Conservation (phyloP, 2,329 filamentous ascomycete genomes). For the Cordyceps farinosa region DNA sequence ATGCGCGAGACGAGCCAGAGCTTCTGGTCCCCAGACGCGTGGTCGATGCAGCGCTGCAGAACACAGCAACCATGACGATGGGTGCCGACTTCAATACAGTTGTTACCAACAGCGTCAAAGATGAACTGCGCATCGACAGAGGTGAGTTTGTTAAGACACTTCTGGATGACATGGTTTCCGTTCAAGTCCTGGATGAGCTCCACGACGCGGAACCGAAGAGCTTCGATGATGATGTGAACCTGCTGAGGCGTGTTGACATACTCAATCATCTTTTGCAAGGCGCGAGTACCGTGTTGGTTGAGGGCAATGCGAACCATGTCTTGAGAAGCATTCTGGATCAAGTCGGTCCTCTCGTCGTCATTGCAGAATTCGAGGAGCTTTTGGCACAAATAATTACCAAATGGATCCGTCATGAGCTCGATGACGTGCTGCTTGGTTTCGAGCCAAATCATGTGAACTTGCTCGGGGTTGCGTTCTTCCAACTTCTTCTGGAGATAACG, state of each 20-base stretch:
- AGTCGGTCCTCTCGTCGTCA: slow-evolving; percentile 86
- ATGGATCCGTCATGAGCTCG: slow-evolving; percentile 98
- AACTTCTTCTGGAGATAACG: slow-evolving; percentile 96
- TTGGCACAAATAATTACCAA: slow-evolving; percentile 98
- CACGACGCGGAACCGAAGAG: slow-evolving; percentile 79
- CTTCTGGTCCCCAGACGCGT: slow-evolving; percentile 88
- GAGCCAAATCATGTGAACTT: slow-evolving; percentile 88
- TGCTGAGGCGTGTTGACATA: slow-evolving; percentile 84
- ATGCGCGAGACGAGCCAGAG: slow-evolving; percentile 81
- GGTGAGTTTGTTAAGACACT: slow-evolving; percentile 92
- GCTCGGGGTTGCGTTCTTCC: slow-evolving; percentile 78
- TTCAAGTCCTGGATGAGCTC: slow-evolving; percentile 96
- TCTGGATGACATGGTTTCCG: slow-evolving; percentile 98
- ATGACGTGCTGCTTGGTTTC: slow-evolving; percentile 93
- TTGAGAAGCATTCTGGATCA: slow-evolving; percentile 84
- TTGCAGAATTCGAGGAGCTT: slow-evolving; percentile 95
- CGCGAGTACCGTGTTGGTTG: slow-evolving; percentile 95
- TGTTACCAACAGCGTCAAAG: slow-evolving; percentile 83
- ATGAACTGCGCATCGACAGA: slow-evolving; percentile 89
- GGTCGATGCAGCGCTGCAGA: slow-evolving; percentile 95
- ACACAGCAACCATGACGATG: slow-evolving; percentile 98
- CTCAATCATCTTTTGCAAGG: slow-evolving; percentile 99
- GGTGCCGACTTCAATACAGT: slow-evolving; percentile 88
- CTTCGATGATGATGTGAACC: slow-evolving; percentile 80
- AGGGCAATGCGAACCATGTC: slow-evolving; percentile 90